Percentiles rank a stretch among this genome's conserved stretches.
phyloP scores from a whole-genome alignment of 2,329 filamentous ascomycete genomes.

The Fusarium sp. region DNA sequence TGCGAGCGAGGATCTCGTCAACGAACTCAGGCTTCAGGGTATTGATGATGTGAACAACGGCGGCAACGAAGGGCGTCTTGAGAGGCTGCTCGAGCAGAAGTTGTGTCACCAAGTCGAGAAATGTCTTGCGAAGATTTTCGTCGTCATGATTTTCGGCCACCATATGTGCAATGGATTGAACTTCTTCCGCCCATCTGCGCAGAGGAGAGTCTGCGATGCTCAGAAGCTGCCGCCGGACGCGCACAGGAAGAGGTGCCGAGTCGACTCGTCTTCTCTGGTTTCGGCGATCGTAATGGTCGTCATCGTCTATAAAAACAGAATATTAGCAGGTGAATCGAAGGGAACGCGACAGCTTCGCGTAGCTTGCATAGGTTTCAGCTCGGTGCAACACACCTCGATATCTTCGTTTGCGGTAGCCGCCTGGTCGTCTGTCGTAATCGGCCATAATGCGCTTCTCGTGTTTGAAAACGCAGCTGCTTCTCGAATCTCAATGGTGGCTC shows the following conservation, averaged over 20 bases:
- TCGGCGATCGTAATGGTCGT: constrained; percentile 79
- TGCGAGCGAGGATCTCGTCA: constrained; percentile 71
- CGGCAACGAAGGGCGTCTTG: constrained; percentile 95
- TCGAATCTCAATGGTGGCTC: constrained; percentile 15
- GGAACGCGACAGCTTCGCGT: constrained; percentile 18
- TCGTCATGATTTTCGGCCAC: constrained; percentile 88
- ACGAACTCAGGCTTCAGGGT: constrained; percentile 78
- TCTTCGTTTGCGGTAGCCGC: constrained; percentile 74
- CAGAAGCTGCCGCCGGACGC: constrained; percentile 80
- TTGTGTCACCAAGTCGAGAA: constrained; percentile 77
- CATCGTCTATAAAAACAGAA: constrained; percentile 59
- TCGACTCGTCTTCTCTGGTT: constrained; percentile 78
- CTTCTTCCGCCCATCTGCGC: constrained; percentile 80
- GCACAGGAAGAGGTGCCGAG: constrained; percentile 71
- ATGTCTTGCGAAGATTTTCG: constrained; percentile 75
- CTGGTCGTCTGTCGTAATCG: constrained; percentile 65
- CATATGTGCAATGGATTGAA: constrained; percentile 75
- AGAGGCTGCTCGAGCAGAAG: constrained; percentile 90
- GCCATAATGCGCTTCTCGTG: constrained; percentile 52
- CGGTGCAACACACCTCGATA: constrained; percentile 70
- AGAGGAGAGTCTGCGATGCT: constrained; percentile 83
- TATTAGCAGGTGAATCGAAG: constrained; percentile 29
- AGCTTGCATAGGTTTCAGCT: neutral
- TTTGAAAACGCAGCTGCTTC: neutral
- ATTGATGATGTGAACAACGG: constrained; percentile 82